Percentiles rank a stretch among this genome's conserved stretches.
phyloP scores from a whole-genome alignment of 441 rosid genomes.

The Euphorbia celastroides region DNA sequence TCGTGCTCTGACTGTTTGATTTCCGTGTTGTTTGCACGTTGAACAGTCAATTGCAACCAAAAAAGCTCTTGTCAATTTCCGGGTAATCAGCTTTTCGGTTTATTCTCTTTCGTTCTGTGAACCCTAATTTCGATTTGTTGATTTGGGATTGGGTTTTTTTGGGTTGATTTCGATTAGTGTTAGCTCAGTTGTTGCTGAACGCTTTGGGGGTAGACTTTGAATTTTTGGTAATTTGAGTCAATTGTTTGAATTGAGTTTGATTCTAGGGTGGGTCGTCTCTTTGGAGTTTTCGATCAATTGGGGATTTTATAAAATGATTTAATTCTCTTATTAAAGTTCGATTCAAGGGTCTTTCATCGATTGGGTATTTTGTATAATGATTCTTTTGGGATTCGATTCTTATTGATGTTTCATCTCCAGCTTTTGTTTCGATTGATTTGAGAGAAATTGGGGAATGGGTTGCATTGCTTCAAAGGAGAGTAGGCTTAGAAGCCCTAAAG shows the following conservation, averaged over 20 bases:
- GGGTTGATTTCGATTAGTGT: conserved; percentile 2
- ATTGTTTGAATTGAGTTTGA: background rate
- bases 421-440: conserved; percentile 9
- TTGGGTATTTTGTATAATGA: conserved; percentile 10
- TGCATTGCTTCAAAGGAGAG: conserved; percentile 61
- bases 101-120: background rate
- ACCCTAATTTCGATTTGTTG: background rate
- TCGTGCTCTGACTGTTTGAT: too few relatives aligned
- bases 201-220: conserved; percentile 23
- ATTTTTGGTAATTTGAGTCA: conserved; percentile 10
- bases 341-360: background rate
- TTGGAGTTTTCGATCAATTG: conserved; percentile 23
- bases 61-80: conserved; percentile 16
- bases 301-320: conserved; percentile 8
- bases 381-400: background rate
- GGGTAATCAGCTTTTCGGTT: conserved; percentile 10
- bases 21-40: conserved; percentile 30
- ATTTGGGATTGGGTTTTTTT: conserved; percentile 11
- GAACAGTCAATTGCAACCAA: conserved; percentile 15
- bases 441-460: conserved; percentile 46
- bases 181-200: conserved; percentile 8
- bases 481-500: conserved; percentile 35
- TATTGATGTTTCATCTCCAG: background rate
- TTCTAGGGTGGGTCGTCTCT: conserved; percentile 13
- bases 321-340: conserved; percentile 3